Base-by-base conservation (phyloP, 352 stramenopile species). In the Phytophthora foliorum region DNA sequence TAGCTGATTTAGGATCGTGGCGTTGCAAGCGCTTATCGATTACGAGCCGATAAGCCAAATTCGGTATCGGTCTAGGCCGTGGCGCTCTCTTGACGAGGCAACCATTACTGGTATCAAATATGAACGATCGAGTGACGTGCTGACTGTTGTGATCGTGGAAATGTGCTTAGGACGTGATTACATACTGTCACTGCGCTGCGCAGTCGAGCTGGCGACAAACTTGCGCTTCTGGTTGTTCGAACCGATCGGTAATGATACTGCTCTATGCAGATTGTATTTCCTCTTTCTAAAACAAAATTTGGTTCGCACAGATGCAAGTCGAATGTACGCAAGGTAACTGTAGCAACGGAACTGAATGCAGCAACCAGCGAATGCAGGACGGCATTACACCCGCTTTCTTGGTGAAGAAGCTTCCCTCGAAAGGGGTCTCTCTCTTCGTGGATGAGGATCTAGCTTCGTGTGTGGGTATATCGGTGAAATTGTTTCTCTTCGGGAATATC, bases 321-420 rank as follows among this genome's bases (percentile, higher is more conserved):
- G 59, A 60, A 55, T 67, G 59, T 31, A 21, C 59, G 11, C 6
- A n/a, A 14, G 49, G 50, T 24, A 55, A 25, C 2, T 59, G 59
- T n/a, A 9, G 10, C 1, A 55, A 17, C 6, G 59, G 50, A 48
- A 21, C n/a, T 39, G 19, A 17, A 4, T 67, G 49, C 41, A 67
- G 49, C 39, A 67, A 67, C 41, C 59, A 67, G 41, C 32, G 29
- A 22, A 67, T 67, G 29, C 59, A 67, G 31, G 29, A 55, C 17
- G 50, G 22, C 21, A 14, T 2, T 14, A 55, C 2, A 4, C 17
- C 39, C n/a, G 27, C 41, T 4, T 21, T 60, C 4, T 32, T 39
- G 31, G 49, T 59, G 24, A 54, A 46, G 24, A 59, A 60, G 3
- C 13, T 56, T n/a, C n/a, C 49, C 19, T 14, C 27, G 7, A 67